Evolutionary conservation across 306 rosid species (phyloP).

Genomic region (Cucurbita pepo): DNA sequence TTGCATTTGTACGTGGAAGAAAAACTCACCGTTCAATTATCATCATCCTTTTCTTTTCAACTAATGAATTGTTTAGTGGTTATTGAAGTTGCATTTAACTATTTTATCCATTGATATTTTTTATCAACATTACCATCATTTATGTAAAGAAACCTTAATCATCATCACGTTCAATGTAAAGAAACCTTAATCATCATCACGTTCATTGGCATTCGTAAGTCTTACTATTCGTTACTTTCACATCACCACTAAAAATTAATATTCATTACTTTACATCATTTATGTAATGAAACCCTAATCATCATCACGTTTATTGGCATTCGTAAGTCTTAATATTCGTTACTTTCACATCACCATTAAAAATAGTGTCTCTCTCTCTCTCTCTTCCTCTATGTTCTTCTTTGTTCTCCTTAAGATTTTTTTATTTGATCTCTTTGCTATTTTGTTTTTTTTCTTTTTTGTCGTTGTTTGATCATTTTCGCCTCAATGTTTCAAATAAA

Average conservation of each 20-base stretch:
- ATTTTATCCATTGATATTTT: neutral
- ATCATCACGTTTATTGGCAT: neutral
- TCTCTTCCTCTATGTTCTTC: no score
- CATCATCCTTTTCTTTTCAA: neutral
- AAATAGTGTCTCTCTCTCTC: neutral
- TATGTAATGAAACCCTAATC: neutral
- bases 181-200: neutral
- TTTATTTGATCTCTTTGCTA: neutral
- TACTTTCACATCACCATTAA: neutral
- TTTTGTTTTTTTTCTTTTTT: no score
- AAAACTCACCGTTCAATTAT: neutral
- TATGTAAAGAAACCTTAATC: neutral
- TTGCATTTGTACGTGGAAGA: neutral
- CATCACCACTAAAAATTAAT: neutral
- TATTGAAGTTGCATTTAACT: neutral
- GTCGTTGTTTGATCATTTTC: neutral
- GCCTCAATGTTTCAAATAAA: constrained; percentile 8
- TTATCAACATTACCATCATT: neutral
- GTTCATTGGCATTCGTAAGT: neutral
- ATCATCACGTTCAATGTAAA: neutral
- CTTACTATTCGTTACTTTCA: neutral
- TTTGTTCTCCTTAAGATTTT: neutral
- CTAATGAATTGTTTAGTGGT: neutral
- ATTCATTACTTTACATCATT: neutral
- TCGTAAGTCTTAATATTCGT: neutral